These are phyloP conservation scores for Macrolepiota dolichaula DNA, from an alignment of 768 basidiomycete species.

Conservation along the genomic window DNA sequence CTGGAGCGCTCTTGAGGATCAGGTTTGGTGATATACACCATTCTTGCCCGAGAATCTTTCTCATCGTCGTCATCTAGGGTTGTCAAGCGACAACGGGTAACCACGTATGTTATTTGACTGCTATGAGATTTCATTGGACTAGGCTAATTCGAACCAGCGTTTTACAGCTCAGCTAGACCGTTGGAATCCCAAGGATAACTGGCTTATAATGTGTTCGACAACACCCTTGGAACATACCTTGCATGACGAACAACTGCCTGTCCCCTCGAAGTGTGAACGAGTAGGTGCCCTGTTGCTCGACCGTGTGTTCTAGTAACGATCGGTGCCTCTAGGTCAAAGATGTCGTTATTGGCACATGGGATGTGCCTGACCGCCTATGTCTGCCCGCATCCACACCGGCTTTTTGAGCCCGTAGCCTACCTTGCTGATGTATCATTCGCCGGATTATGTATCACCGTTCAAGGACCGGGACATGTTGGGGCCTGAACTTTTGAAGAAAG, in stretches of 20 bases:
- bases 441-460: too few species aligned
- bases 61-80: not conserved
- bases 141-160: not conserved
- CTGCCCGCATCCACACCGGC: not conserved
- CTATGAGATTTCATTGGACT: not conserved
- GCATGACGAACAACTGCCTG: not conserved
- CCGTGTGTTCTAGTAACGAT: not conserved
- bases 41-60: not conserved
- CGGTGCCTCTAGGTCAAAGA: not conserved
- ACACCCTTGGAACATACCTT: not conserved
- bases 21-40: not conserved
- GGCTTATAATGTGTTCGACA: conserved; percentile 4
- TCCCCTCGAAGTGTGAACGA: not conserved
- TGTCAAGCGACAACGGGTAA: not conserved
- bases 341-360: not conserved
- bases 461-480: too few species aligned
- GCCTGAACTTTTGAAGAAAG: too few species aligned
- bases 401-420: not conserved
- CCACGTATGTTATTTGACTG: not conserved
- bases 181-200: not conserved
- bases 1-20: not conserved
- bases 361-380: not conserved
- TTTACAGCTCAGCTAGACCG: not conserved
- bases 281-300: not conserved
- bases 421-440: too few species aligned